Evolutionary conservation across 768 basidiomycete species (phyloP).

Genomic region (Tricholoma flavovirens): DNA sequence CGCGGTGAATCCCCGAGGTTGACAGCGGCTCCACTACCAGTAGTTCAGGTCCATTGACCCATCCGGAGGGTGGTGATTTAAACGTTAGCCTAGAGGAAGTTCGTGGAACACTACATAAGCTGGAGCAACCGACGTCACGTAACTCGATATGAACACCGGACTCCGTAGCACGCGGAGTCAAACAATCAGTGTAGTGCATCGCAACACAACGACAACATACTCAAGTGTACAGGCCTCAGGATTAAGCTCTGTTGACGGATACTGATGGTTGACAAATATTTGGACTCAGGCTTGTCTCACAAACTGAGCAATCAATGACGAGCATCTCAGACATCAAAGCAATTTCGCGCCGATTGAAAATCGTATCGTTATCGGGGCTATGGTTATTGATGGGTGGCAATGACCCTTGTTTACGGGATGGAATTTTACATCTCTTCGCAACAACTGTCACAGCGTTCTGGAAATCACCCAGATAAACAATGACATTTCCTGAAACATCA

Average conservation of each 20-base stretch:
- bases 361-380: neutral
- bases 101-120: neutral
- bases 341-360: neutral
- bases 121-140: neutral
- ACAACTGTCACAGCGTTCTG: slow-evolving; percentile 28
- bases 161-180: neutral
- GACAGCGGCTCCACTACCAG: neutral
- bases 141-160: neutral
- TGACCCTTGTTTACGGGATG: slow-evolving; percentile 5
- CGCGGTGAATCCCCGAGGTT: neutral
- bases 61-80: neutral
- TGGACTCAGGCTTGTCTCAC: slow-evolving; percentile 4
- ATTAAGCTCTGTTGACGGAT: too few relatives aligned
- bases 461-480: slow-evolving; percentile 25
- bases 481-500: slow-evolving; percentile 31
- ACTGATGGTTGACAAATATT: slow-evolving; percentile 1
- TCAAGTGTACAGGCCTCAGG: neutral
- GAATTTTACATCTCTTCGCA: slow-evolving; percentile 8
- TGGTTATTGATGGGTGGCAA: slow-evolving; percentile 11
- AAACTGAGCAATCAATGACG: slow-evolving; percentile 6
- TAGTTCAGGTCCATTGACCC: neutral
- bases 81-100: neutral
- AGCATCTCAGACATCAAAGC: slow-evolving; percentile 3
- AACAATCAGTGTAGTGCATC: neutral
- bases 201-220: neutral